Evolutionary conservation across 1,284 basidiomycete genomes (phyloP).

Genomic region (Ceratobasidium sp.): DNA sequence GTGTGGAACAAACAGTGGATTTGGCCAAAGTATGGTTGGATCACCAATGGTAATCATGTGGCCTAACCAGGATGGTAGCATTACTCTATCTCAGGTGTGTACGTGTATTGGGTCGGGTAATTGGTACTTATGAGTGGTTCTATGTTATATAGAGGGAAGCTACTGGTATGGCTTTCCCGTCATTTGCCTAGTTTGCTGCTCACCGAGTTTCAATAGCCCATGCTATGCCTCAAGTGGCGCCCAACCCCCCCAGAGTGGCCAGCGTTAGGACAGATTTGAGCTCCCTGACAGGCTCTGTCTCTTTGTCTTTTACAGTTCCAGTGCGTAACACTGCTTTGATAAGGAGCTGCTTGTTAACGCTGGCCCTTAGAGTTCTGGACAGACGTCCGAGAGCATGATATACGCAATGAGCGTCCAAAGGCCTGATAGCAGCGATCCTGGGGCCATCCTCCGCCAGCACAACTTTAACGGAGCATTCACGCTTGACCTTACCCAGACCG

Average conservation of each 20-base stretch:
- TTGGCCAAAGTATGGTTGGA: slow-evolving; percentile 51
- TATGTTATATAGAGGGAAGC: slow-evolving; percentile 1
- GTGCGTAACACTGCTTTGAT: slow-evolving; percentile 1
- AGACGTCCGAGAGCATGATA: slow-evolving; percentile 34
- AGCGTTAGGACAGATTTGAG: slow-evolving; percentile 19
- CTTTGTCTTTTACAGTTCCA: slow-evolving; percentile 38
- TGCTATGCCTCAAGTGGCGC: slow-evolving; percentile 36
- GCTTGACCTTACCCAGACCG: slow-evolving; percentile 19
- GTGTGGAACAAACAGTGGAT: slow-evolving; percentile 49
- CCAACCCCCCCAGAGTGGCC: slow-evolving; percentile 35
- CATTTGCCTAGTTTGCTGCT: neutral
- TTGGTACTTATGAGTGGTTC: neutral
- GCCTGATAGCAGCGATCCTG: slow-evolving; percentile 4
- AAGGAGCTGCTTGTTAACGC: slow-evolving; percentile 3
- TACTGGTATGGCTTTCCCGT: neutral
- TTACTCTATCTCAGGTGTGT: slow-evolving; percentile 54
- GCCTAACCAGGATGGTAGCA: slow-evolving; percentile 55
- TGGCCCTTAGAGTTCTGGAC: slow-evolving; percentile 34
- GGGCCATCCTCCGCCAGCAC: slow-evolving; percentile 11
- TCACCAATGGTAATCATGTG: slow-evolving; percentile 56
- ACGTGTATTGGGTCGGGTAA: neutral
- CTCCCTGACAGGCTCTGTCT: neutral
- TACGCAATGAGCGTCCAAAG: slow-evolving; percentile 12
- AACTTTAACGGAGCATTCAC: slow-evolving; percentile 1
- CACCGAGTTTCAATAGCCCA: slow-evolving; percentile 27